Conservation (phyloP, 306 rosid species). For the Canavalia ensiformis region DNA sequence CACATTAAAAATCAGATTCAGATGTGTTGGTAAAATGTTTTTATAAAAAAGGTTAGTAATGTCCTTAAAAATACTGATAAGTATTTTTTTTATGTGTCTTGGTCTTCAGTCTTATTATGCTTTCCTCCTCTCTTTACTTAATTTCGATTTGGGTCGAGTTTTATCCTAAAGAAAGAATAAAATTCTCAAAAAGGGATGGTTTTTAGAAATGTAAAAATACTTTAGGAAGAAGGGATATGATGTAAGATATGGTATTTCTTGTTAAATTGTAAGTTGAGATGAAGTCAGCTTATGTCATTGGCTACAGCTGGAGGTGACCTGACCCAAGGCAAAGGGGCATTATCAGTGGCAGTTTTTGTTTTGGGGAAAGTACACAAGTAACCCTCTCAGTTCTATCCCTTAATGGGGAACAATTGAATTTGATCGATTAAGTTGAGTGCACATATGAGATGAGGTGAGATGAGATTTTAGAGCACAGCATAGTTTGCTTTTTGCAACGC, state of each 20-base stretch:
- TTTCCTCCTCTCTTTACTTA: no score
- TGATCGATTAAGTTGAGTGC: no score
- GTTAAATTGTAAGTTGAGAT: neutral
- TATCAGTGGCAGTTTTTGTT: conserved; percentile 9
- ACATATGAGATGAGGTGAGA: no score
- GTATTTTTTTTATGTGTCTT: no score
- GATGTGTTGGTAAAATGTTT: no score
- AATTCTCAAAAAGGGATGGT: neutral
- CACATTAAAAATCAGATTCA: no score
- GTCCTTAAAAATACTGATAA: no score
- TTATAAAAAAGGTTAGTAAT: no score
- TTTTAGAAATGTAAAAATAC: neutral
- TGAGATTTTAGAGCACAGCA: neutral
- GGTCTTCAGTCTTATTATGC: no score
- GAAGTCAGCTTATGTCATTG: conserved; percentile 42
- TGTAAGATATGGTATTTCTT: neutral
- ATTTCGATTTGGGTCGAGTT: no score
- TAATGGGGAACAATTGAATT: conserved; percentile 31
- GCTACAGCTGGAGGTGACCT: conserved; percentile 45
- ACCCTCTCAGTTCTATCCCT: conserved; percentile 4
- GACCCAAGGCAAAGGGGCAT: conserved; percentile 21
- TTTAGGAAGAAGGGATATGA: neutral
- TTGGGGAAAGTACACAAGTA: conserved; percentile 33
- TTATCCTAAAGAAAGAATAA: no score
- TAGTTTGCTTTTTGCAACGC: neutral